Evolutionary conservation across 2,329 filamentous ascomycete genomes (phyloP).

Genomic region (Aspergillus fumigatiaffinis): DNA sequence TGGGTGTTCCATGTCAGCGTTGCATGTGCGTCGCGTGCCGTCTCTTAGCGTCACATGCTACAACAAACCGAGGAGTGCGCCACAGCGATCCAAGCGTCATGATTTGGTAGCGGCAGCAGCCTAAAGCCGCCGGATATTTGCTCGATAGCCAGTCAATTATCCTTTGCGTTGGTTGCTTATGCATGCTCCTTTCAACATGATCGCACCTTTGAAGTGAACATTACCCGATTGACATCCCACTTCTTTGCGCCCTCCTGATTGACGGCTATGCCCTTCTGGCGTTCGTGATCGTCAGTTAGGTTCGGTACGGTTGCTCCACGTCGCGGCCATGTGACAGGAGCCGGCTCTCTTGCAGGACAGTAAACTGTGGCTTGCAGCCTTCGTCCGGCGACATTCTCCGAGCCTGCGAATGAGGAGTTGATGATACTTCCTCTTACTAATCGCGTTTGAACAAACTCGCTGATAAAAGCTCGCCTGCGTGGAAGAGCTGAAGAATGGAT

Average conservation of each 20-base stretch:
- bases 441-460: too few species aligned
- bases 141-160: neutral
- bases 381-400: neutral
- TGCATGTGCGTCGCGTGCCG: conserved; percentile 4
- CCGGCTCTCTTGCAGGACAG: neutral
- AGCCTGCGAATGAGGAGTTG: neutral
- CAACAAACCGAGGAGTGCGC: conserved; percentile 8
- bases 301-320: neutral
- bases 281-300: neutral
- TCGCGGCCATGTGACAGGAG: neutral
- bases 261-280: neutral
- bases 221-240: neutral
- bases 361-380: neutral
- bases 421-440: neutral
- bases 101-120: neutral
- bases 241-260: neutral
- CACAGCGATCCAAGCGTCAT: neutral
- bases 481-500: neutral
- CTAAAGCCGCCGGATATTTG: neutral
- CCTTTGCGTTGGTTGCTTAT: neutral
- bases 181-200: neutral
- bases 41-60: conserved; percentile 5
- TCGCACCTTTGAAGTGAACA: too few species aligned
- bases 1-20: conserved; percentile 10
- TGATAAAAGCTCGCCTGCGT: neutral